Base-by-base conservation (phyloP, 495 filamentous ascomycete species). In the Aspergillus leporis region DNA sequence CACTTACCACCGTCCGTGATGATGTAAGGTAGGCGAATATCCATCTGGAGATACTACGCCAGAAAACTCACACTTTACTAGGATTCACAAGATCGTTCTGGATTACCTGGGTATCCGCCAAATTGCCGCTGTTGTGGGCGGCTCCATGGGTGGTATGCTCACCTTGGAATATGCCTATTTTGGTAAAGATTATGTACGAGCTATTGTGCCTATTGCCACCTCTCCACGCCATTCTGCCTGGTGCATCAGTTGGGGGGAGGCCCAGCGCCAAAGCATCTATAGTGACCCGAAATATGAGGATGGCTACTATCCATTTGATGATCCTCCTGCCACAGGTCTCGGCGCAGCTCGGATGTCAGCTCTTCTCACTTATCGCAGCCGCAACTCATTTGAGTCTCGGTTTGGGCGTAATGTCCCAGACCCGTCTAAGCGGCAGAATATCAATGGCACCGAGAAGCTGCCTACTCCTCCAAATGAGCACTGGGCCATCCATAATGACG, bases 191-290 rank as follows among this genome's bases (percentile, higher is more conserved):
- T 97, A 97, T 66, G 93, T 98, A 30, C 88, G 89, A 34, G 83
- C 86, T 43, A 90, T 98, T 69, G 89, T 98, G 28, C 91, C 94
- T 4, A 95, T 98, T 63, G 94, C 94, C 25, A 98, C 94, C 19
- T 97, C 93, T 5, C 90, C 91, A 51, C 85, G 91, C 12, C 94
- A 98, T 68, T 96, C 92, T 60, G 94, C 94, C n/a, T 98, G 94
- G 94, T 91, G 94, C 41, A 98, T 98, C 65, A 96, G 92, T 73
- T 98, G 94, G 94, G 93, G 94, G 43, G 94, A 98, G 73, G 93
- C 94, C 22, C 94, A 98, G 75, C 79, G 94, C 52, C 94, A 98
- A 74, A 95, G 91, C 79, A 98, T 98, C 69, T 98, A 97, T 74
- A 91, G 90, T 60, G 94, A 98, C 66, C 94, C 94, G 21, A 97